Evolutionary conservation across 2,329 filamentous ascomycete genomes (phyloP).

Genomic region (Ophiosphaerella narmari): DNA sequence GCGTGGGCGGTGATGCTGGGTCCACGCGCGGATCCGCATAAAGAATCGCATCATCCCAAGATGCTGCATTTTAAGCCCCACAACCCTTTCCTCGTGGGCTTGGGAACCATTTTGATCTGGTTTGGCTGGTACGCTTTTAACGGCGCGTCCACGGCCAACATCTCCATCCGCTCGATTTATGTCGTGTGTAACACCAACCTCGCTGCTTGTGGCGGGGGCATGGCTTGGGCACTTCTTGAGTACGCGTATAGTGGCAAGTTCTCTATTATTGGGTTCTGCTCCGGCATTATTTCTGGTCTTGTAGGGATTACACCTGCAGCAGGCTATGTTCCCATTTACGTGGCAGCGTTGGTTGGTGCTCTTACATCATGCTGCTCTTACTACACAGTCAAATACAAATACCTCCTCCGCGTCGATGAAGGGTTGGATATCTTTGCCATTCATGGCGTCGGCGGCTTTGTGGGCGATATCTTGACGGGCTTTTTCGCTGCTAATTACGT

Average conservation of each 20-base stretch:
- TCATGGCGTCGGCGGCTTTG: slow-evolving; percentile 63
- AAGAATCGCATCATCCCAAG: slow-evolving; percentile 47
- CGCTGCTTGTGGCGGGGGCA: slow-evolving; percentile 59
- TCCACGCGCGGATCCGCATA: slow-evolving; percentile 66
- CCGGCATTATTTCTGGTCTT: slow-evolving; percentile 61
- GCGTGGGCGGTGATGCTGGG: slow-evolving; percentile 76
- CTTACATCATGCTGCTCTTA: slow-evolving; percentile 56
- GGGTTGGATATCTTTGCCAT: slow-evolving; percentile 65
- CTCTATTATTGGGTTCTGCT: slow-evolving; percentile 58
- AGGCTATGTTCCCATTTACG: slow-evolving; percentile 59
- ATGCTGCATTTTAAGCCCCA: slow-evolving; percentile 71
- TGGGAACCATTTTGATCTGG: slow-evolving; percentile 67
- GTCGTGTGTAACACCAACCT: slow-evolving; percentile 65
- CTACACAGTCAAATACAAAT: slow-evolving; percentile 53
- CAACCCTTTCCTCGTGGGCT: slow-evolving; percentile 73
- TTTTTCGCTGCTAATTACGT: slow-evolving; percentile 59
- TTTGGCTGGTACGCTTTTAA: slow-evolving; percentile 45
- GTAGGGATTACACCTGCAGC: slow-evolving; percentile 65
- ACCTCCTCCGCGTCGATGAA: slow-evolving; percentile 60
- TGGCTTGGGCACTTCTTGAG: slow-evolving; percentile 60
- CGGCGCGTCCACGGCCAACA: slow-evolving; percentile 53
- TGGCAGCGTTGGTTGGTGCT: slow-evolving; percentile 57
- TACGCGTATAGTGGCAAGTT: slow-evolving; percentile 56
- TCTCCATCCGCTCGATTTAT: slow-evolving; percentile 58
- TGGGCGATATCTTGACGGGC: slow-evolving; percentile 62